Evolutionary conservation across 73 alveolate species (phyloP), one percentile per base, ranked within the genome.

Genomic region (Blepharisma japonicum): DNA sequence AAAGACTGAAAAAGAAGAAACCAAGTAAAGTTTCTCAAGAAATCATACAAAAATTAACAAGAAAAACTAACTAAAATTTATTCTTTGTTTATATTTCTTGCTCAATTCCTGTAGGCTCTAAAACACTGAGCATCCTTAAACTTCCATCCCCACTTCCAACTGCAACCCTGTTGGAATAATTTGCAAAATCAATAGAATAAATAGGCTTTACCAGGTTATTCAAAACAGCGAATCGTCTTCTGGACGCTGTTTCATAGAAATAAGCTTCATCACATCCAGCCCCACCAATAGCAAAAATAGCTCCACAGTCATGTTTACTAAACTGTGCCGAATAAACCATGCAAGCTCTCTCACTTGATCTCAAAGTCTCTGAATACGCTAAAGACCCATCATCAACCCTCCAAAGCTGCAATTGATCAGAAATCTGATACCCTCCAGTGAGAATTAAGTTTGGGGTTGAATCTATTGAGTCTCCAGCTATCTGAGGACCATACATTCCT

Each of bases 381-480:
- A n/a, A 14, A 7, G 32, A 18, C n/a, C 27, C 68, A 18, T 39
- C 66, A 14, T 79, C 83, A 74, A 84, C 76, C 68, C 88, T 93
- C 87, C 90, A 90, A 11, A 90, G 70, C 71, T 83, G 88, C 20
- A 90, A 61, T 54, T 83, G 94, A 61, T 90, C 91, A 25, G 87
- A 89, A 45, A 68, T 71, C 77, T 82, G 83, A 84, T 86, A 90
- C 39, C 90, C 74, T 9, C 81, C 93, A 55, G 93, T 81, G 27
- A 86, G 55, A 55, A 86, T 76, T 49, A 71, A 71, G 78, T 86
- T 84, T 56, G 81, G 82, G 55, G 23, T 82, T 61, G 45, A 68
- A 81, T 96, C 99, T 32, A 96, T 71, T 3, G 98, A 85, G 77
- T 96, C 99, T 56, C 99, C 99, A 55, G 96, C 90, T 21, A 94